phyloP scores from a whole-genome alignment of 2,329 filamentous ascomycete species.

The Fusarium papillatum region DNA sequence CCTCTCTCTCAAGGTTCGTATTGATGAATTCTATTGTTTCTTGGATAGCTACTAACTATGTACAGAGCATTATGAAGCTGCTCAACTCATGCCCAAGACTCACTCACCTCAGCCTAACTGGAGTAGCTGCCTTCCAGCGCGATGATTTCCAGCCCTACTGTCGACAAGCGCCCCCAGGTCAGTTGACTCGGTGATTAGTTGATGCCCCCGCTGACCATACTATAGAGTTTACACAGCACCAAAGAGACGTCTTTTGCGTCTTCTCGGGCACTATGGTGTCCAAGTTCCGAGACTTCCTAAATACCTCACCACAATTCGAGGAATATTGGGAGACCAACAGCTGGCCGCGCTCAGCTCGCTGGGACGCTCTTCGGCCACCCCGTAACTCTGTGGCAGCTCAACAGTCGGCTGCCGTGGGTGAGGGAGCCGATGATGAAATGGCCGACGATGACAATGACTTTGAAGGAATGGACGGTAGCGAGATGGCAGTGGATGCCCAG shows the following conservation, averaged over 20 bases:
- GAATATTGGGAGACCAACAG: constrained; percentile 53
- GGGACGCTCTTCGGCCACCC: constrained; percentile 13
- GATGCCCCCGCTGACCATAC: constrained; percentile 40
- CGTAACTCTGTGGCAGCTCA: constrained; percentile 17
- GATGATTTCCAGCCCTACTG: constrained; percentile 90
- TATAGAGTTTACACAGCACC: constrained; percentile 92
- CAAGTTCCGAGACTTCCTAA: constrained; percentile 84
- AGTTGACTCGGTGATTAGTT: constrained; percentile 31
- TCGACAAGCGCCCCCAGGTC: constrained; percentile 83
- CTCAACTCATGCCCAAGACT: constrained; percentile 93
- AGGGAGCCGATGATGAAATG: constrained; percentile 58
- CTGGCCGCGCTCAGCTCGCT: constrained; percentile 22
- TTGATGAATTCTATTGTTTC: not conserved
- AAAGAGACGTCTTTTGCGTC: constrained; percentile 96
- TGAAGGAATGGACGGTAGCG: constrained; percentile 55
- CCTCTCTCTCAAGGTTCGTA: constrained; percentile 82
- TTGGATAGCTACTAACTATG: constrained; percentile 27
- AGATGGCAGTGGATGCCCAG: constrained; percentile 53
- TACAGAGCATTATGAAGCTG: constrained; percentile 87
- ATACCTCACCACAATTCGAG: constrained; percentile 64
- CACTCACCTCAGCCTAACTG: constrained; percentile 94
- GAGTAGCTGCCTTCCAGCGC: constrained; percentile 90
- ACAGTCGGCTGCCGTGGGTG: constrained; percentile 36
- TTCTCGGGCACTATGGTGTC: constrained; percentile 91
- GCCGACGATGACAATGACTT: constrained; percentile 60